A percentile compares a stretch with the other conserved stretches of the same genome.
phyloP scores from a whole-genome alignment of 768 basidiomycete genomes.

The Lentinula sp. region DNA sequence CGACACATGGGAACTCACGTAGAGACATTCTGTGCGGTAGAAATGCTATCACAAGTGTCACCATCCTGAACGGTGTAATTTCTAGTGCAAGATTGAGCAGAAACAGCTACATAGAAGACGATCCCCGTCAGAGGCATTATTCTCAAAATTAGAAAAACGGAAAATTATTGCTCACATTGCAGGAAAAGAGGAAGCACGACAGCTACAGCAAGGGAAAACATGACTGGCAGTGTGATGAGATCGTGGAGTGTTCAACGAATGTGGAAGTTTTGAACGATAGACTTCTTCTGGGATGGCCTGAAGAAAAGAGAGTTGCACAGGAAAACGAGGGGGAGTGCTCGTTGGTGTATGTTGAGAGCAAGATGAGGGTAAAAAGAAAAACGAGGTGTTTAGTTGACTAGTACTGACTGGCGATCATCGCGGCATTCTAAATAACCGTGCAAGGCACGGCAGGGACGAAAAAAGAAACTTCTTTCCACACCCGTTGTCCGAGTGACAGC shows the following conservation, averaged over 20 bases:
- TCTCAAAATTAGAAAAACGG: background rate
- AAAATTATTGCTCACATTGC: conserved; percentile 23
- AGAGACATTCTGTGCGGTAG: conserved; percentile 51
- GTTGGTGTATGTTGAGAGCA: background rate
- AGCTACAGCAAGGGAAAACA: conserved; percentile 23
- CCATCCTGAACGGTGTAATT: conserved; percentile 49
- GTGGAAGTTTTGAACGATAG: background rate
- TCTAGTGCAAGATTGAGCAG: conserved; percentile 48
- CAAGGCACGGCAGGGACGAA: background rate
- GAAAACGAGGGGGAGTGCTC: background rate
- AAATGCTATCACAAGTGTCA: conserved; percentile 68
- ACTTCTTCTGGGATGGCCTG: background rate
- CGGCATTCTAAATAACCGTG: background rate
- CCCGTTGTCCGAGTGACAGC: background rate
- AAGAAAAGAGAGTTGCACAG: background rate
- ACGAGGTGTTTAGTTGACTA: background rate
- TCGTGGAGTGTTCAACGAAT: background rate
- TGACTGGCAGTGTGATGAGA: background rate
- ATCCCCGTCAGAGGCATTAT: background rate
- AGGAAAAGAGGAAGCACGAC: conserved; percentile 41
- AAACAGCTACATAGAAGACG: conserved; percentile 15
- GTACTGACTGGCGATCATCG: background rate
- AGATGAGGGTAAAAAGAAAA: background rate
- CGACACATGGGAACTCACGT: conserved; percentile 37
- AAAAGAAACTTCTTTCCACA: background rate